Conservation (phyloP, 257 asterid species). For the Solanum gandarillasii region DNA sequence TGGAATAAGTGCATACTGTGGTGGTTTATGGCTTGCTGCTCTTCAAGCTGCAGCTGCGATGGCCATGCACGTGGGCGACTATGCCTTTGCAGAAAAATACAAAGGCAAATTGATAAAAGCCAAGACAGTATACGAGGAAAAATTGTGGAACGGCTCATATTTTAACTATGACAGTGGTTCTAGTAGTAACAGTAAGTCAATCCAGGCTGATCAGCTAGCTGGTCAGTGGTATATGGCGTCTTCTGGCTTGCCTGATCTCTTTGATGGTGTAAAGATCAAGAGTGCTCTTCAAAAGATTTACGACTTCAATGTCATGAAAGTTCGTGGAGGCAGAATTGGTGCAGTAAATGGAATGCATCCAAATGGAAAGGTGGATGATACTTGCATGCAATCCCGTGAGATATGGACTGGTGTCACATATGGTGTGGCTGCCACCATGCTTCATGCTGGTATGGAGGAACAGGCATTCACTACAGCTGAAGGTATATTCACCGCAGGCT, state of each 20-base stretch:
- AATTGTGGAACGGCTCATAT: constrained; percentile 88
- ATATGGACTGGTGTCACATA: constrained; percentile 96
- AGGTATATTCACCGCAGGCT: constrained; percentile 88
- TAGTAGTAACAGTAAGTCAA: constrained; percentile 84
- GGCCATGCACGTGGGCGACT: constrained; percentile 83
- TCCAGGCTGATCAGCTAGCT: constrained; percentile 91
- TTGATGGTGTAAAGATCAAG: constrained; percentile 49
- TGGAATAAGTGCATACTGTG: constrained; percentile 91
- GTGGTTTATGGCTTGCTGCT: constrained; percentile 94
- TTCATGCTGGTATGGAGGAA: constrained; percentile 93
- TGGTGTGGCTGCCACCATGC: constrained; percentile 88
- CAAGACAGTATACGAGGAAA: constrained; percentile 54
- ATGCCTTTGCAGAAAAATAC: constrained; percentile 66
- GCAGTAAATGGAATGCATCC: constrained; percentile 99
- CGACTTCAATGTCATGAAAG: constrained; percentile 86
- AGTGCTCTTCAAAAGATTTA: constrained; percentile 75
- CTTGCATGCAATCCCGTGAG: constrained; percentile 98
- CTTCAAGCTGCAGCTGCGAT: constrained; percentile 91
- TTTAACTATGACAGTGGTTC: constrained; percentile 93
- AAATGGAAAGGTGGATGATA: constrained; percentile 86
- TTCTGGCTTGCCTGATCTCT: constrained; percentile 87
- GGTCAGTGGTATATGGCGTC: constrained; percentile 98
- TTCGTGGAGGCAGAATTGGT: constrained; percentile 80
- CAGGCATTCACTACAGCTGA: constrained; percentile 87
- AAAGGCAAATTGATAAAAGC: constrained; percentile 53